Base-by-base conservation (phyloP, 2,329 filamentous ascomycete genomes). In the Botrytis cinerea region DNA sequence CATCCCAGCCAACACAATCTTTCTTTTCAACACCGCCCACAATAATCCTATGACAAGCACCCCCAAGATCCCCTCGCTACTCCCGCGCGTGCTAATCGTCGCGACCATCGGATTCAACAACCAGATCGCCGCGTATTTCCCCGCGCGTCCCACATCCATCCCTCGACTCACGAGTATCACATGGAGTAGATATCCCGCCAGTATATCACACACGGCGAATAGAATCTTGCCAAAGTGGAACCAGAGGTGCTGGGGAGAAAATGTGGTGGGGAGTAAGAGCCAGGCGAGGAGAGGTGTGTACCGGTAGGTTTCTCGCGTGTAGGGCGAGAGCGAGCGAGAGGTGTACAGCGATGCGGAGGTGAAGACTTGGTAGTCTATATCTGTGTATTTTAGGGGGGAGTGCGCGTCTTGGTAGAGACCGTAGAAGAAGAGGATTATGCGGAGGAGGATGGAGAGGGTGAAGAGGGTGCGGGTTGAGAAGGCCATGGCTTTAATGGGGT, bases 291-390 rank as follows among this genome's bases (percentile, higher is more conserved):
- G 86, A 0, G 96, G 96, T 43, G 96, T 98, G 85, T 99, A 99
- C 74, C 96, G 92, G 85, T 99, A 99, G 0, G 96, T 99, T 80
- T 96, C 95, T 71, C 96, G 90, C 59, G 88, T 87, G 82, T 99
- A 99, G 2, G 96, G 96, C 0, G 93, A 93, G 64, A 84, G 83
- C 5, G 88, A 88, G n/a, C 83, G 85, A 5, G 90, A 84, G 61
- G 93, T 83, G 67, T 92, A 95, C 76, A 93, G 92, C 2, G 96
- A 90, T 40, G 96, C 96, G 82, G 98, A 95, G 67, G 96, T 98
- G 86, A 99, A 99, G 82, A 99, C 96, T 77, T 94, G 90, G 84
- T 99, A 99, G 86, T 99, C 96, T 79, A 99, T 98, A 83, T 99
- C 96, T 70, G 96, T 99, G 85, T 98, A 99, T 84, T 98, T 98